Percentiles rank a stretch among this genome's conserved stretches.
phyloP scores from a whole-genome alignment of 2,329 filamentous ascomycete species.

The Fusarium sp. region DNA sequence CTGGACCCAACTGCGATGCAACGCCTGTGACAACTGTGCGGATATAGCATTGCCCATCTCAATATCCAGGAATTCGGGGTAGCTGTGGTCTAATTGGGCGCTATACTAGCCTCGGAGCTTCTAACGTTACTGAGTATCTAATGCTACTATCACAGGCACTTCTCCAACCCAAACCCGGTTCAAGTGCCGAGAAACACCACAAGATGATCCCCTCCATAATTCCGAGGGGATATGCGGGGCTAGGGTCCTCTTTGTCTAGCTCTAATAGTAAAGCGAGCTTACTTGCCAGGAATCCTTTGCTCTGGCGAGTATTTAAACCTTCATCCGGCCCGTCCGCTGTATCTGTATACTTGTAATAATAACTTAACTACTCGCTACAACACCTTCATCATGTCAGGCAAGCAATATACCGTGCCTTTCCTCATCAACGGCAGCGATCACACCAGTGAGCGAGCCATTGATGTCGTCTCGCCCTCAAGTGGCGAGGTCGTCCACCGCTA shows the following conservation, averaged over 20 bases:
- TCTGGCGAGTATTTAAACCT: slow-evolving; percentile 30
- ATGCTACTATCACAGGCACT: slow-evolving; percentile 14
- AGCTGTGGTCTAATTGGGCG: slow-evolving; percentile 4
- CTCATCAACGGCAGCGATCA: slow-evolving; percentile 59
- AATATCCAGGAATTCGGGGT: not conserved
- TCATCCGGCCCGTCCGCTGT: slow-evolving; percentile 1
- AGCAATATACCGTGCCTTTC: slow-evolving; percentile 51
- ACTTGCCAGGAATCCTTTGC: not conserved
- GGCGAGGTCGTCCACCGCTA: slow-evolving; percentile 65
- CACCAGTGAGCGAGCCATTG: slow-evolving; percentile 60
- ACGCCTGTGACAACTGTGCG: slow-evolving; percentile 19
- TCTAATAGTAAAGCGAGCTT: not conserved
- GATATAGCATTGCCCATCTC: not conserved
- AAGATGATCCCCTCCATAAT: slow-evolving; percentile 25
- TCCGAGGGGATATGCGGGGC: slow-evolving; percentile 35
- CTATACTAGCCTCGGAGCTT: slow-evolving; percentile 16
- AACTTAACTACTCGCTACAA: not conserved
- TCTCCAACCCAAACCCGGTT: slow-evolving; percentile 18
- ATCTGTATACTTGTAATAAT: not conserved
- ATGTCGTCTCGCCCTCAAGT: slow-evolving; percentile 66
- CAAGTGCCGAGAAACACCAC: slow-evolving; percentile 30
- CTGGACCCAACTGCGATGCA: slow-evolving; percentile 47
- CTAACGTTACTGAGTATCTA: not conserved
- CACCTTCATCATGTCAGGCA: slow-evolving; percentile 33
- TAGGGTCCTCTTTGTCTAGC: not conserved